Evolutionary conservation across 2,329 filamentous ascomycete genomes (phyloP), one percentile per base, ranked within the genome.

Genomic region (Plectosphaerella plurivora): DNA sequence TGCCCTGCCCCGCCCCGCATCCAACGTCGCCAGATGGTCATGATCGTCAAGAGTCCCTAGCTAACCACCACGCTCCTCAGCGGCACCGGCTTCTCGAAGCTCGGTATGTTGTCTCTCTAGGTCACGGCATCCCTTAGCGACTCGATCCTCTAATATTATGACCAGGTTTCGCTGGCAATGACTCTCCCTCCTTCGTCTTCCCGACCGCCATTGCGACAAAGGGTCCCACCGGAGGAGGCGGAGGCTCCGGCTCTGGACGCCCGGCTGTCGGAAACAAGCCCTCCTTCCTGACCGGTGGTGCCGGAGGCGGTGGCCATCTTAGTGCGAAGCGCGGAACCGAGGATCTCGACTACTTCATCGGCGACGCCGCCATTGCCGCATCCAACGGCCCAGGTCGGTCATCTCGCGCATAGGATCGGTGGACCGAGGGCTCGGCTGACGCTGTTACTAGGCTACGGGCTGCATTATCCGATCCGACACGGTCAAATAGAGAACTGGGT

Each of bases 401-500:
- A 22, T 35, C 36, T 14, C 35, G 25, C 41, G 48, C 36, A 28
- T 44, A 12, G n/a, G 12, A 10, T 16, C 1, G 6, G 50, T 11
- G n/a, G 15, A 12, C n/a, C 10, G 14, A 20, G n/a, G 39, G 25
- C 41, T 24, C 14, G 35, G 53, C 62, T 68, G 57, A 68, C 57
- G 14, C 20, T 36, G 25, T 47, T 36, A 33, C 24, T 60, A 90
- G 89, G 94, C 60, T 99, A 99, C 73, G 93, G 91, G 53, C 80
- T 99, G 69, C 91, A 97, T 74, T 99, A 97, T 72, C 94, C 94
- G 53, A 97, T 99, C 64, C 86, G 94, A 59, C 94, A 99, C 68
- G 94, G 94, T 47, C 94, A 99, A 77, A 90, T 99, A 71, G 94
- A 99, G 76, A 97, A 99, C 69, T 99, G 94, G 94, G 89, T 94